A percentile compares a stretch with the other conserved stretches of the same genome.
Evolutionary conservation across 2,329 filamentous ascomycete genomes (phyloP).

Genomic region (Colletotrichum lindemuthianum): DNA sequence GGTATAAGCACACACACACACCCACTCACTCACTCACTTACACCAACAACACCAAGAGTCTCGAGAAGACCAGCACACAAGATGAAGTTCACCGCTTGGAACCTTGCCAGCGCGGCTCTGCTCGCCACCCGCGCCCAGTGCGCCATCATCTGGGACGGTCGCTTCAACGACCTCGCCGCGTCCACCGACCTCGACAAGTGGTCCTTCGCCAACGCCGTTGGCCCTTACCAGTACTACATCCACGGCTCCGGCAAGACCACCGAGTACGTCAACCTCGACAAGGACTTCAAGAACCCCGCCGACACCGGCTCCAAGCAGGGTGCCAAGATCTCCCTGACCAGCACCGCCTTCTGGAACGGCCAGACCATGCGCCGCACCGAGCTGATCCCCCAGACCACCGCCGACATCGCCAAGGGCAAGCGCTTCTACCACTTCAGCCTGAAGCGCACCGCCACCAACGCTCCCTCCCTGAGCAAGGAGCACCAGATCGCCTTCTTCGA

Average conservation of each 20-base stretch:
- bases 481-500: slow-evolving; percentile 75
- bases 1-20: slow-evolving; percentile 22
- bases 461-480: slow-evolving; percentile 70
- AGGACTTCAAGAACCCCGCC: slow-evolving; percentile 72
- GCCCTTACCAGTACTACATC: slow-evolving; percentile 80
- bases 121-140: slow-evolving; percentile 32
- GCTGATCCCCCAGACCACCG: slow-evolving; percentile 76
- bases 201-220: slow-evolving; percentile 75
- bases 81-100: slow-evolving; percentile 33
- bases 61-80: slow-evolving; percentile 5
- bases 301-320: slow-evolving; percentile 71
- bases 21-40: slow-evolving; percentile 16
- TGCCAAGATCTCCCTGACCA: slow-evolving; percentile 73
- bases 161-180: slow-evolving; percentile 68
- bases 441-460: slow-evolving; percentile 66
- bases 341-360: slow-evolving; percentile 76
- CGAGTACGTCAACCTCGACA: slow-evolving; percentile 70
- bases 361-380: slow-evolving; percentile 79
- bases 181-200: slow-evolving; percentile 67
- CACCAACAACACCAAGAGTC: slow-evolving; percentile 9
- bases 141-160: slow-evolving; percentile 69
- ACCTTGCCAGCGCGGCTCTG: slow-evolving; percentile 32
- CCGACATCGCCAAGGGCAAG: slow-evolving; percentile 71
- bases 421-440: slow-evolving; percentile 80
- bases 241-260: slow-evolving; percentile 68